phyloP scores from a whole-genome alignment of 306 rosid genomes.

The Carpinus fangiana region DNA sequence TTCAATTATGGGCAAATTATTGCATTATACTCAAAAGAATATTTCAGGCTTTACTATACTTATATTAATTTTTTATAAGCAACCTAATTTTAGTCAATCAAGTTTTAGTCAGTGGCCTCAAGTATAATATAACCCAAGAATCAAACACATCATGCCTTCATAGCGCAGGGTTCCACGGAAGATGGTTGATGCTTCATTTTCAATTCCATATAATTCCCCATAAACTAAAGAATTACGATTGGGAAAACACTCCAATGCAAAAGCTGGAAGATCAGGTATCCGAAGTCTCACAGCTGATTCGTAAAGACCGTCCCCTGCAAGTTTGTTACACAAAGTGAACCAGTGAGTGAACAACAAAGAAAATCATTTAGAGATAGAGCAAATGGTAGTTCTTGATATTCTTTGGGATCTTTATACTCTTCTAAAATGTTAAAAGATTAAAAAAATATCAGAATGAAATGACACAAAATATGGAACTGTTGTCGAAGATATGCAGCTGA shows the following conservation, averaged over 20 bases:
- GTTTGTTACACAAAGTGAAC: constrained; percentile 18
- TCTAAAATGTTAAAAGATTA: neutral
- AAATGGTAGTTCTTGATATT: neutral
- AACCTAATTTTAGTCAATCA: neutral
- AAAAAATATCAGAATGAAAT: neutral
- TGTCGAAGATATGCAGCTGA: too few relatives aligned
- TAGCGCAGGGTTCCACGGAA: constrained; percentile 97
- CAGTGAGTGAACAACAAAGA: neutral
- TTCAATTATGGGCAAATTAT: neutral
- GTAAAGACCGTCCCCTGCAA: constrained; percentile 70
- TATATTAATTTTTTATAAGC: neutral
- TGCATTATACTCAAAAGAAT: neutral
- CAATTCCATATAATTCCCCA: constrained; percentile 80
- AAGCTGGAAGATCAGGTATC: constrained; percentile 83
- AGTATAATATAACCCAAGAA: constrained; percentile 10
- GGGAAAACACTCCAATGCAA: constrained; percentile 88
- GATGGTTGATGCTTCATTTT: constrained; percentile 75
- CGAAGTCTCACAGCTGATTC: constrained; percentile 75
- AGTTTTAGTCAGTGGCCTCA: constrained; percentile 15
- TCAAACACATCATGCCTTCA: constrained; percentile 62
- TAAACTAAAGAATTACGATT: constrained; percentile 81
- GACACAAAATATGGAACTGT: neutral
- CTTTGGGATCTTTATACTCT: neutral
- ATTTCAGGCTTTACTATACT: neutral
- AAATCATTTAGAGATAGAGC: neutral